Conservation (phyloP, 768 basidiomycete species). For the Boletus bicolor region DNA sequence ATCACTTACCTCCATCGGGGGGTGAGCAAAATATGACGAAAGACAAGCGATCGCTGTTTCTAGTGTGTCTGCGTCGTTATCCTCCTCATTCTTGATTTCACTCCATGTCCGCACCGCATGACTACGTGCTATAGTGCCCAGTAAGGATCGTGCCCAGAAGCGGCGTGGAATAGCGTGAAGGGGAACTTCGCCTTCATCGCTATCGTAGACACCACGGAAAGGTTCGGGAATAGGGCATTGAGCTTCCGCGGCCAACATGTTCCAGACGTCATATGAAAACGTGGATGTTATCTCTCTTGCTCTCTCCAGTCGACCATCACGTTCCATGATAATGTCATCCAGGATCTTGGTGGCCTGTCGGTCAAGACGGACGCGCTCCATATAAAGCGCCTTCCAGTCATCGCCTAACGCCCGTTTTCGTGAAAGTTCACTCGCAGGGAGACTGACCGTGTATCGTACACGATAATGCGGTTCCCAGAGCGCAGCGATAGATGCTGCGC, state of each 20-base stretch:
- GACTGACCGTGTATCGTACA: conserved; percentile 44
- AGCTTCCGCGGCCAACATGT: conserved; percentile 43
- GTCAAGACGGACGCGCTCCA: conserved; percentile 45
- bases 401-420: conserved; percentile 29
- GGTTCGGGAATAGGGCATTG: conserved; percentile 34
- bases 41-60: conserved; percentile 48
- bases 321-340: conserved; percentile 37
- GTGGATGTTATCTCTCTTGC: conserved; percentile 39
- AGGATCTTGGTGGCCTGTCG: conserved; percentile 38
- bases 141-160: conserved; percentile 50
- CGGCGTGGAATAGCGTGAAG: conserved; percentile 39
- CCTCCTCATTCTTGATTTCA: conserved; percentile 8
- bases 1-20: conserved; percentile 40
- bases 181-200: conserved; percentile 5
- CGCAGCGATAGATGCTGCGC: conserved; percentile 39
- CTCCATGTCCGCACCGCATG: conserved; percentile 42
- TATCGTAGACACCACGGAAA: conserved; percentile 21
- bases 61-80: conserved; percentile 28
- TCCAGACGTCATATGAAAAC: conserved; percentile 54
- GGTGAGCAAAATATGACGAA: conserved; percentile 50
- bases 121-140: conserved; percentile 42
- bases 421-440: conserved; percentile 35
- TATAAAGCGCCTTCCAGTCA: conserved; percentile 49
- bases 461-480: conserved; percentile 57
- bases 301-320: conserved; percentile 37